Percentiles rank a stretch among this genome's conserved stretches.
Evolutionary conservation across 1,139 yeast genomes (phyloP).

Genomic region (Oligophagozyma castellii): DNA sequence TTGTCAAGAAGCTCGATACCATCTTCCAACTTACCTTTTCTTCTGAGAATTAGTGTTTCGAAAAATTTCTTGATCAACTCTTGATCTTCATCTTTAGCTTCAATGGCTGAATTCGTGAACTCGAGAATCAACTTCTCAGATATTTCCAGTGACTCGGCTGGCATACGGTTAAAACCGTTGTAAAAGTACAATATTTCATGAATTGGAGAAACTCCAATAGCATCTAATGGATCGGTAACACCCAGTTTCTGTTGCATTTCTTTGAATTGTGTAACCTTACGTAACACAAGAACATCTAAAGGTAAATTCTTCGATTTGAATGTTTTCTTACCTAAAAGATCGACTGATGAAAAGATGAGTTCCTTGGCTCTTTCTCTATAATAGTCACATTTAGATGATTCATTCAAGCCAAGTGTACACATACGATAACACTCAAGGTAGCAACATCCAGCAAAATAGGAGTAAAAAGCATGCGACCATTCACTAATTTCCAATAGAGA

Average conservation of each 20-base stretch:
- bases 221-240: slow-evolving; percentile 46
- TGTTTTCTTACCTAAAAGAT: slow-evolving; percentile 46
- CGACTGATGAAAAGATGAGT: slow-evolving; percentile 53
- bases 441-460: slow-evolving; percentile 78
- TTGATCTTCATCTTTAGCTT: slow-evolving; percentile 39
- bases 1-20: slow-evolving; percentile 49
- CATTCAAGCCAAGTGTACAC: slow-evolving; percentile 36
- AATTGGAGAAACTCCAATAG: slow-evolving; percentile 72
- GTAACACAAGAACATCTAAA: slow-evolving; percentile 65
- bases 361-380: slow-evolving; percentile 50
- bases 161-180: slow-evolving; percentile 88
- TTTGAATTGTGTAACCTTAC: slow-evolving; percentile 55
- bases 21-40: slow-evolving; percentile 44
- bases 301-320: slow-evolving; percentile 82
- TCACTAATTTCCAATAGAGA: slow-evolving; percentile 60
- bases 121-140: slow-evolving; percentile 37
- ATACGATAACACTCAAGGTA: slow-evolving; percentile 68
- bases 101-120: slow-evolving; percentile 21
- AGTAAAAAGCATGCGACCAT: slow-evolving; percentile 86
- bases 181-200: slow-evolving; percentile 83
- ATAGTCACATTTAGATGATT: slow-evolving; percentile 30
- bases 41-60: slow-evolving; percentile 50
- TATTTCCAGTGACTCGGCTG: slow-evolving; percentile 38
- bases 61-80: slow-evolving; percentile 53
- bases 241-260: slow-evolving; percentile 31